A percentile compares a stretch with the other conserved stretches of the same genome.
Conservation (phyloP, 176 grass and related monocot species). For the Aechmea fasciata region DNA sequence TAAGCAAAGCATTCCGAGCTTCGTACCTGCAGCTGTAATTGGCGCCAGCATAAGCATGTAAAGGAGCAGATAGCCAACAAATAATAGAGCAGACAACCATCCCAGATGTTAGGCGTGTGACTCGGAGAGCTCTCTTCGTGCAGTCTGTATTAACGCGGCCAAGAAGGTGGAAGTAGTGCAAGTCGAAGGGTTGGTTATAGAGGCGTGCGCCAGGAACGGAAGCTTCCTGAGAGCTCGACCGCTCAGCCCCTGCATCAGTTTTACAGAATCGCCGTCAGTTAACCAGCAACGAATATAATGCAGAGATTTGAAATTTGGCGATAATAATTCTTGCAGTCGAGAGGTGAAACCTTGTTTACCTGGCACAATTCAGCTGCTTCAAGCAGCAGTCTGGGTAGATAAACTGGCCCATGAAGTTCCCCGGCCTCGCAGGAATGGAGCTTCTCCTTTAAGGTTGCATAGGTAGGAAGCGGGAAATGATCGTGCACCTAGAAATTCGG, state of each 20-base stretch:
- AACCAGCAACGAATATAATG: neutral
- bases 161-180: slow-evolving; percentile 55
- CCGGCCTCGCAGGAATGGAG: slow-evolving; percentile 30
- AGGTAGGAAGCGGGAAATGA: slow-evolving; percentile 47
- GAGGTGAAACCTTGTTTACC: slow-evolving; percentile 27
- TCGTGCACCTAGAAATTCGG: slow-evolving; percentile 21
- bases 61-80: too few relatives aligned
- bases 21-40: too few relatives aligned
- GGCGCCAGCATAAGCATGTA: too few relatives aligned
- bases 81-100: too few relatives aligned
- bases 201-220: slow-evolving; percentile 87
- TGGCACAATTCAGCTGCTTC: slow-evolving; percentile 75
- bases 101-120: slow-evolving; percentile 23
- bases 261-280: neutral
- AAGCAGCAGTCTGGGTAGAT: slow-evolving; percentile 49
- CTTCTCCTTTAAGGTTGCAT: slow-evolving; percentile 71
- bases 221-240: slow-evolving; percentile 87
- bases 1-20: too few relatives aligned
- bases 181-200: slow-evolving; percentile 35
- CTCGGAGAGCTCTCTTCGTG: slow-evolving; percentile 61
- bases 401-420: slow-evolving; percentile 38
- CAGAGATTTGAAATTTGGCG: neutral
- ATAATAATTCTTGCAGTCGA: neutral
- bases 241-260: slow-evolving; percentile 56
- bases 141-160: slow-evolving; percentile 56